Evolutionary conservation across 2,329 filamentous ascomycete species (phyloP), one percentile per base, ranked within the genome.

Genomic region (Aspergillus ustus): DNA sequence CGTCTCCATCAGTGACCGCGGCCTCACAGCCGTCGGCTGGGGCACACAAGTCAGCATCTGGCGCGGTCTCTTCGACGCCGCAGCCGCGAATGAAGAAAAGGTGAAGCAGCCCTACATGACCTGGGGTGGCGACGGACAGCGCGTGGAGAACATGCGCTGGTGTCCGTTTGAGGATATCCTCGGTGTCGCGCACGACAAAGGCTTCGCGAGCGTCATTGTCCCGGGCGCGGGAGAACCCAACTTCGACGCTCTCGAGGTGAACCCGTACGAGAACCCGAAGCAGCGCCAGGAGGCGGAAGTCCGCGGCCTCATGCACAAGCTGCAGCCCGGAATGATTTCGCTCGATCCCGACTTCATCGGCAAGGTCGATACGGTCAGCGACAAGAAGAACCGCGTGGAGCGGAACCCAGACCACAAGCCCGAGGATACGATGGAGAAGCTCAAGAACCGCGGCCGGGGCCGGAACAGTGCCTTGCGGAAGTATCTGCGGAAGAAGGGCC

Each of bases 141-240:
- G 84, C 58, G 87, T 97, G 29, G 92, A 96, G 77, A 87, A 90
- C 45, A 87, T 97, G 2, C 85, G 86, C 63, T 99, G 94, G 91
- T 99, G 95, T 74, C 95, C 95, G 0, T 97, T 91, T 66, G 95
- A 99, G 76, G 95, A 99, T 81, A 82, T 97, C 0, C 85, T 99
- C 1, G 95, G 94, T 15, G 85, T 97, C 25, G 86, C 89, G 2
- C 94, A 98, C 80, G 85, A 91, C 72, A 82, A 89, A 63, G 95
- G 95, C 15, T 98, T 98, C 80, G 91, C 90, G 17, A 95, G 90
- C 59, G 87, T 97, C 73, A 87, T 99, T 69, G 88, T 98, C 2
- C 95, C 95, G 7, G 95, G 95, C 52, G 91, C 94, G n/a, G 95
- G 95, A 64, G 95, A 99, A 77, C 89, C 95, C 74, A 98, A 98